Base-by-base conservation (phyloP, 2,329 filamentous ascomycete species). In the Bisporella sp. region DNA sequence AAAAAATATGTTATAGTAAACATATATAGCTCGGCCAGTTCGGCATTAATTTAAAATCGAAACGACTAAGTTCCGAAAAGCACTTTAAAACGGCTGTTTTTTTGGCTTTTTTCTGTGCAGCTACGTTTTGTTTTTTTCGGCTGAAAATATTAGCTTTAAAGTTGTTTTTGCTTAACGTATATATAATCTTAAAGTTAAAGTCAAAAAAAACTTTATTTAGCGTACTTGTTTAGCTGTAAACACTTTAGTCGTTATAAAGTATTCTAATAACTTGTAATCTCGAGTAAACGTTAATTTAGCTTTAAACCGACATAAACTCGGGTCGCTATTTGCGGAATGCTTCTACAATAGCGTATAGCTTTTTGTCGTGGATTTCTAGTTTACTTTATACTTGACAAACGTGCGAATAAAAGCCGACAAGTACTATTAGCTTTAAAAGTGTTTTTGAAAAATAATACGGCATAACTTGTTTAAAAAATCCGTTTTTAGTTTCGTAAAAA, bases 341-440 rank as follows among this genome's bases (percentile, higher is more conserved):
- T 33, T 41, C 30, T 21, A 68, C 46, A 31, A 68, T 65, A 1
- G 59, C 61, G 0, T 67, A 46, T 0, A 68, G 54, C 50, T 66
- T 63, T 46, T 66, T 62, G 45, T 68, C 50, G 43, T 37, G n/a
- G 4, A n/a, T 68, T 54, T 13, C 63, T 3, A 63, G 6, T 64
- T 46, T 45, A 67, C 67, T 43, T 66, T 68, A 62, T 49, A 63
- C 66, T 42, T n/a, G n/a, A 2, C 2, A 37, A 37, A 37, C 4
- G 4, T 50, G 51, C 6, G 50, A 64, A 33, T 52, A 61, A 51
- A 53, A 66, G 3, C 56, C 58, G 0, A 64, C 29, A 13, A 42
- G 21, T 51, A 35, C 45, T 29, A 53, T 29, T 52, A 21, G 1
- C n/a, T 29, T 11, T 6, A 48, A n/a, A 5, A 6, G 12, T 52